A percentile compares a stretch with the other conserved stretches of the same genome.
These are phyloP conservation scores for Leccinum truebloodii DNA, from an alignment of 768 basidiomycete species.

Conservation along the genomic window DNA sequence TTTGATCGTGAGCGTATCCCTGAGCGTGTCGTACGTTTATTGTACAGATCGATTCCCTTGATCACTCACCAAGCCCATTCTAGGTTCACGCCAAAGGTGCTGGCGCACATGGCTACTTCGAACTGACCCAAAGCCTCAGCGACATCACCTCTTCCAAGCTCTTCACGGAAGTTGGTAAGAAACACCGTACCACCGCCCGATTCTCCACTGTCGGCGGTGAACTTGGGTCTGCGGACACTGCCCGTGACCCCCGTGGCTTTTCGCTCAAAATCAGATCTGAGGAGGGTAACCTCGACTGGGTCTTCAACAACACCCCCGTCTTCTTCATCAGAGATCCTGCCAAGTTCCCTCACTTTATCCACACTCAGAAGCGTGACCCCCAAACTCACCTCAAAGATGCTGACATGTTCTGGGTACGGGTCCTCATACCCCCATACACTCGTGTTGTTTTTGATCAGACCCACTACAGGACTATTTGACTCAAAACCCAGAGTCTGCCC, in stretches of 20 bases:
- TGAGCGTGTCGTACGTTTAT: constrained; percentile 74
- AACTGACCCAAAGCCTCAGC: constrained; percentile 81
- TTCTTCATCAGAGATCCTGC: constrained; percentile 88
- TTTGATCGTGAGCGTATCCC: constrained; percentile 96
- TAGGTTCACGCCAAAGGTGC: constrained; percentile 92
- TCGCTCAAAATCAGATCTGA: constrained; percentile 87
- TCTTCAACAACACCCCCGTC: constrained; percentile 90
- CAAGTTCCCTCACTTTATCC: constrained; percentile 94
- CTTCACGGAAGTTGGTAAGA: constrained; percentile 64
- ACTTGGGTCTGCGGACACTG: constrained; percentile 86
- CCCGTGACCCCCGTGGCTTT: constrained; percentile 93
- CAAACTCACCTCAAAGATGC: constrained; percentile 89
- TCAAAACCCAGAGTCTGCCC: constrained; percentile 86
- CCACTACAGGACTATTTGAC: constrained; percentile 76
- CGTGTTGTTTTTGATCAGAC: background rate
- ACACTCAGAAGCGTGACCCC: constrained; percentile 90
- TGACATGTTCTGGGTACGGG: constrained; percentile 76
- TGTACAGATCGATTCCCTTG: background rate
- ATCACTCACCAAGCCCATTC: constrained; percentile 27
- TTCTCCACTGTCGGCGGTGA: constrained; percentile 96
- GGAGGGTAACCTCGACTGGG: constrained; percentile 91
- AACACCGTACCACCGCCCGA: constrained; percentile 74
- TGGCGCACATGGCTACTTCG: constrained; percentile 92
- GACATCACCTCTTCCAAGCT: constrained; percentile 76
- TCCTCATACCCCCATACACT: background rate